Base-by-base conservation (phyloP, 78 protist genomes). In the Guillardia theta region DNA sequence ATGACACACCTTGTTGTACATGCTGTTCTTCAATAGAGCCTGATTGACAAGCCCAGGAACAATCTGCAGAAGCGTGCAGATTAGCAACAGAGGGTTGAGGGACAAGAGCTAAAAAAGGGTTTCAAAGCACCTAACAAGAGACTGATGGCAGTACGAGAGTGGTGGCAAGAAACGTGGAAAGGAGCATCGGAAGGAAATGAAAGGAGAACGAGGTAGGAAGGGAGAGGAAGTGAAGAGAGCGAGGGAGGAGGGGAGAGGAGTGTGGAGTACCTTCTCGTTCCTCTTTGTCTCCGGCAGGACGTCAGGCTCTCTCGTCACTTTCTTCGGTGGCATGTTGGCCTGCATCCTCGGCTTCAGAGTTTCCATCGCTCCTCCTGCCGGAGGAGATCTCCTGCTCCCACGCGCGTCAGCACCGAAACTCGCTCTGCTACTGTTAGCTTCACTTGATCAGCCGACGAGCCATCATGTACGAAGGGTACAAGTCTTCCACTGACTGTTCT, bases 1-100 rank as follows among this genome's bases (percentile, higher is more conserved):
- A n/a, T n/a, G n/a, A n/a, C n/a, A 53, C 62, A 53, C 83, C 83
- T 70, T 70, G 22, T 70, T 70, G 83, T 70, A 70, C 83, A 70
- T 70, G 83, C 83, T 70, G 45, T 70, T 70, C 41, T 70, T 70
- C 46, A 70, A 12, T 24, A 43, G 21, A 36, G n/a, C 27, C 6
- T 58, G 39, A 30, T 30, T 58, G 70, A 58, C 27, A 24, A 27
- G 27, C 27, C 1, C 6, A 8, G 70, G 70, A 30, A 58, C 27
- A 24, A 30, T 30, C 70, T 58, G 70, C 70, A 58, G 39, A 30
- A 27, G 70, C 70, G 70, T 27, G 39, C 70, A 27, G 70, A 24
- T 3, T 30, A 58, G 39, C 27, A 24, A 8, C 70, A 58, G 39
- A 8, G 4, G 27, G 39, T 27, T 30, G 39, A 50, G 58, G 58